These are phyloP conservation scores for Boletus patriciae DNA, from an alignment of 768 basidiomycete genomes.

Conservation along the genomic window DNA sequence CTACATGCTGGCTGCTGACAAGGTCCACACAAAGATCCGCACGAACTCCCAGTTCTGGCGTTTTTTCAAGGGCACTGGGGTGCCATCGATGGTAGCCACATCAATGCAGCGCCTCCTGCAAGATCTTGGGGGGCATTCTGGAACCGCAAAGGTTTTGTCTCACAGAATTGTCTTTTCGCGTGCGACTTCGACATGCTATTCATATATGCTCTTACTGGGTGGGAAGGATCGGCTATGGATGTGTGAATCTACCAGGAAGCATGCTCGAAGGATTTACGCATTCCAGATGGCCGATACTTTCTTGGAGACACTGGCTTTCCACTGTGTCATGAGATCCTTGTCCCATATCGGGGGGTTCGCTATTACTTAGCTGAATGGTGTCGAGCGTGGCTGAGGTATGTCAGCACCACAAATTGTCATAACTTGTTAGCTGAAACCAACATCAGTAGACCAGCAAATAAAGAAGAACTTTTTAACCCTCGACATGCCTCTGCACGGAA, in stretches of 20 bases:
- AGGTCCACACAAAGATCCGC: background rate
- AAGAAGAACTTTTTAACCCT: no score
- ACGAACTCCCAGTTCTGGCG: background rate
- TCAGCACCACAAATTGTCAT: no score
- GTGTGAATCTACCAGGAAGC: constrained; percentile 19
- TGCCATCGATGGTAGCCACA: background rate
- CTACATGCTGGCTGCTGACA: no score
- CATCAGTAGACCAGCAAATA: no score
- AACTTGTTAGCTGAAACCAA: no score
- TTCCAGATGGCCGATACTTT: constrained; percentile 36
- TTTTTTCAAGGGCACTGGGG: background rate
- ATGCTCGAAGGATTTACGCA: constrained; percentile 24
- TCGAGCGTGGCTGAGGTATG: background rate
- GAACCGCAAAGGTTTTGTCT: constrained; percentile 29
- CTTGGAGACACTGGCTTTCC: constrained; percentile 15
- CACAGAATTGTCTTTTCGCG: constrained; percentile 40
- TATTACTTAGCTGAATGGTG: constrained; percentile 42
- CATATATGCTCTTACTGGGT: constrained; percentile 39
- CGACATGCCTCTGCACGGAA: no score
- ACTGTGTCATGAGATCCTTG: constrained; percentile 5
- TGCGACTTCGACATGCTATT: constrained; percentile 38
- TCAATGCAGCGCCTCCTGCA: background rate
- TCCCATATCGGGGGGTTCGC: constrained; percentile 35
- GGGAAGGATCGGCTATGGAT: constrained; percentile 43
- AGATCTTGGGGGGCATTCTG: background rate